phyloP scores from a whole-genome alignment of 2,329 filamentous ascomycete species.

The Neocucurbitaria cava region DNA sequence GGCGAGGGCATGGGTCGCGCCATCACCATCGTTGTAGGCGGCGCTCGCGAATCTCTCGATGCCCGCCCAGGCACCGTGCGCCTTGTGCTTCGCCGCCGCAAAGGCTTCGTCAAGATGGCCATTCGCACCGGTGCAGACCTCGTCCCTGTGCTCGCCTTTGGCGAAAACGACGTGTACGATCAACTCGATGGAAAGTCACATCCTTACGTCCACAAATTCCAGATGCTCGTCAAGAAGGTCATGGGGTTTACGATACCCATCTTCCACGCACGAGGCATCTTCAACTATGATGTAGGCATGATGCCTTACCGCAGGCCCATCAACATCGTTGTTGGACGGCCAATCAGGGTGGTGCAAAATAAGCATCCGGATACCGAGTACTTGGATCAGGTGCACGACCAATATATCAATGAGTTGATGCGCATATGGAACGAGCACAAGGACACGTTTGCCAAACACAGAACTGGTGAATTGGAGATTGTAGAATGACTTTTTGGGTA shows the following conservation, averaged over 20 bases:
- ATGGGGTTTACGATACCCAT: conserved; percentile 93
- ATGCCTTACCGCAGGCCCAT: conserved; percentile 91
- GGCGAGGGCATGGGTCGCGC: conserved; percentile 89
- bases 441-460: conserved; percentile 71
- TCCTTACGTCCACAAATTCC: conserved; percentile 78
- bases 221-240: conserved; percentile 82
- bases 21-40: conserved; percentile 94
- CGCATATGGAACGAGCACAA: conserved; percentile 80
- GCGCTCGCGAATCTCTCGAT: conserved; percentile 89
- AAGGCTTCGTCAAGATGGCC: conserved; percentile 93
- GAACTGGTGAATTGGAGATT: conserved; percentile 72
- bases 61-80: conserved; percentile 79
- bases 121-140: conserved; percentile 91
- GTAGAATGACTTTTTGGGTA: conserved; percentile 56
- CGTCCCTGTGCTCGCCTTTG: conserved; percentile 90
- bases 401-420: conserved; percentile 78
- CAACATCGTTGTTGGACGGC: conserved; percentile 87
- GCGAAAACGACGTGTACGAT: conserved; percentile 95
- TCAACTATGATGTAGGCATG: conserved; percentile 96
- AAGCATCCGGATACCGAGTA: conserved; percentile 74
- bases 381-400: conserved; percentile 78
- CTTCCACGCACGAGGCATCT: conserved; percentile 88
- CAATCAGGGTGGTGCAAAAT: conserved; percentile 72
- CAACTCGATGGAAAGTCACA: conserved; percentile 80
- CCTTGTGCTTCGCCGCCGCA: conserved; percentile 81